Percentiles rank a stretch among this genome's conserved stretches.
phyloP scores from a whole-genome alignment of 257 asterid species.

The Penstemon davidsonii region DNA sequence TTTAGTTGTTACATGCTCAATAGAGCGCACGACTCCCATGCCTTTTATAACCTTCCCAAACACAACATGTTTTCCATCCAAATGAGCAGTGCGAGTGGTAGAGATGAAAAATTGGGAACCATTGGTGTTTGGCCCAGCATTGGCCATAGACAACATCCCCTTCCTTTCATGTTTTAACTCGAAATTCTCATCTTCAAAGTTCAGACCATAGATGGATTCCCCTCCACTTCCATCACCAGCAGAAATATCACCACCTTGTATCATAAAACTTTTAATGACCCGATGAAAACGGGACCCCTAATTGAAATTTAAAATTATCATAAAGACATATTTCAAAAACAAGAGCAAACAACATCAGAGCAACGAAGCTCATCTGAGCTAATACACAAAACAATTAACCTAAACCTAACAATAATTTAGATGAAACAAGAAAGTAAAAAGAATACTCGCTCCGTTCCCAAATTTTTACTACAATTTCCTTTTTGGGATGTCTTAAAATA shows the following conservation, averaged over 20 bases:
- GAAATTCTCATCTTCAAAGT: slow-evolving; percentile 88
- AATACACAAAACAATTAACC: neutral
- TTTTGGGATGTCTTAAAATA: no score
- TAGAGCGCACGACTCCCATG: slow-evolving; percentile 88
- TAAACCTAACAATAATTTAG: neutral
- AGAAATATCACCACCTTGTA: slow-evolving; percentile 94
- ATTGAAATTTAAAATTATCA: neutral
- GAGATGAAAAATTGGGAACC: slow-evolving; percentile 94
- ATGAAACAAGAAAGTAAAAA: neutral
- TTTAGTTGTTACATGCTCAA: slow-evolving; percentile 68
- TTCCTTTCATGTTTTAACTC: slow-evolving; percentile 86
- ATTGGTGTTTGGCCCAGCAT: slow-evolving; percentile 81
- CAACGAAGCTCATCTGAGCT: no score
- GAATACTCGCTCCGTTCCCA: neutral
- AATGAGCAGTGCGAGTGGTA: slow-evolving; percentile 86
- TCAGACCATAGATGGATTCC: slow-evolving; percentile 85
- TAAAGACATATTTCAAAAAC: neutral
- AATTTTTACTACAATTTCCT: no score
- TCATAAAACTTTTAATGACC: slow-evolving; percentile 87
- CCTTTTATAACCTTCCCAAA: slow-evolving; percentile 92
- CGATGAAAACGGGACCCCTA: slow-evolving; percentile 61
- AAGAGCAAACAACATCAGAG: slow-evolving; percentile 4
- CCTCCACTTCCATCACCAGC: slow-evolving; percentile 97
- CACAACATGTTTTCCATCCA: slow-evolving; percentile 90
- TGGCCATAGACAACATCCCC: slow-evolving; percentile 95